Conservation (phyloP, 2,329 filamentous ascomycete genomes). For the Sporothrix schenckii region DNA sequence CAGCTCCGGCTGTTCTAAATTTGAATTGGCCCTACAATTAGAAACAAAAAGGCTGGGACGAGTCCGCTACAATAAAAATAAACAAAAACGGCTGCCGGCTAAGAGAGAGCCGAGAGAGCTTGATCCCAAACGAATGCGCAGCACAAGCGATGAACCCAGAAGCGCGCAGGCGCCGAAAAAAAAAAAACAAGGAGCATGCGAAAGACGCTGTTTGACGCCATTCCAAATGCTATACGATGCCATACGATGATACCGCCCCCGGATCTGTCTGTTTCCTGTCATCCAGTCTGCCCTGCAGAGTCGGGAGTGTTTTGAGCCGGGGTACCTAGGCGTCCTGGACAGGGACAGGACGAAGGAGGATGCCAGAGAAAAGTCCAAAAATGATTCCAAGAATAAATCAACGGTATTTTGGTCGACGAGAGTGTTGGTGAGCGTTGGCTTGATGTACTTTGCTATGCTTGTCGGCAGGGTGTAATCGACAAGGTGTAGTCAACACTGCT, state of each 20-base stretch:
- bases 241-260: slow-evolving; percentile 6
- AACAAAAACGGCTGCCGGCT: neutral
- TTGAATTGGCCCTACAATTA: slow-evolving; percentile 25
- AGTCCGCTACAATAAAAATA: too few species aligned
- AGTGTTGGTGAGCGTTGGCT: neutral
- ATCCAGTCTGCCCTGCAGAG: slow-evolving; percentile 18
- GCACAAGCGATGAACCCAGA: neutral
- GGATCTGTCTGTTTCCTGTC: slow-evolving; percentile 17
- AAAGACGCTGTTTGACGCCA: neutral
- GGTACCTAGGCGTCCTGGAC: neutral
- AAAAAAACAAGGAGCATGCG: neutral
- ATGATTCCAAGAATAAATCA: slow-evolving; percentile 20
- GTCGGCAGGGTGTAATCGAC: too few species aligned
- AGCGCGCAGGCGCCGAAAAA: slow-evolving; percentile 4
- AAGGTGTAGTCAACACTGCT: too few species aligned
- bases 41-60: neutral
- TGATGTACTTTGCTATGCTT: too few species aligned
- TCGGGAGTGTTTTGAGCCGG: slow-evolving; percentile 6
- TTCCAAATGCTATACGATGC: neutral
- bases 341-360: neutral
- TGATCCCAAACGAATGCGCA: slow-evolving; percentile 8
- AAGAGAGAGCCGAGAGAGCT: neutral
- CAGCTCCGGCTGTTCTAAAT: slow-evolving; percentile 16
- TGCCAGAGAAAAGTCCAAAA: neutral
- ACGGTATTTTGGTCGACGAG: neutral